Base-by-base conservation (phyloP, 345 rosid species). In the Turritis glabra region DNA sequence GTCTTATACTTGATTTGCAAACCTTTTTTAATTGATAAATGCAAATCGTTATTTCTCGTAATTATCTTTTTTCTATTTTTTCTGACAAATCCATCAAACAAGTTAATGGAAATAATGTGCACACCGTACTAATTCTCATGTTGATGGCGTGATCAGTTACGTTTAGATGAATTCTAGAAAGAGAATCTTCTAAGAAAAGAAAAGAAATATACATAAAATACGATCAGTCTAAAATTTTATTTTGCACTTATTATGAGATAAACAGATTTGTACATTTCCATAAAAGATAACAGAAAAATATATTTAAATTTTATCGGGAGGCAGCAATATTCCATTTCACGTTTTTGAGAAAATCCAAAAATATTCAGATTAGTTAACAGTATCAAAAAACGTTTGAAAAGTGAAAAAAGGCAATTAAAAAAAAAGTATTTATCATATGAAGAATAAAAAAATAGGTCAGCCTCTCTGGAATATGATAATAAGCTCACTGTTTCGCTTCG, bases 381-480 rank as follows among this genome's bases (percentile, higher is more conserved):
- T 22, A n/a, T 3, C 27, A 26, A 9, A 5, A 48, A 72, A 50
- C 41, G 46, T 52, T 73, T 17, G 37, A n/a, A 74, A 55, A 55
- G 21, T n/a, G 14, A 50, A 63, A 32, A 18, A 57, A n/a, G n/a
- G n/a, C n/a, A n/a, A n/a, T n/a, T n/a, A n/a, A n/a, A n/a, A n/a
- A n/a, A n/a, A n/a, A n/a, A n/a, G n/a, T n/a, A n/a, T n/a, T n/a
- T n/a, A n/a, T n/a, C n/a, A n/a, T n/a, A n/a, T n/a, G n/a, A n/a
- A 35, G 33, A 5, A 4, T 2, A 17, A 10, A 25, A 38, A 38
- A 2, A 5, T 18, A 3, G 2, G 6, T 27, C 8, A 26, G 71
- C 48, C 71, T 73, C 47, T 54, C 57, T 64, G 77, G 78, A 55
- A 65, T 44, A 26, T 46, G 72, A 74, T 57, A 37, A 7, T 35